These are phyloP conservation scores for Priceomyces fermenticarens DNA, from an alignment of 805 yeast species.

Conservation along the genomic window DNA sequence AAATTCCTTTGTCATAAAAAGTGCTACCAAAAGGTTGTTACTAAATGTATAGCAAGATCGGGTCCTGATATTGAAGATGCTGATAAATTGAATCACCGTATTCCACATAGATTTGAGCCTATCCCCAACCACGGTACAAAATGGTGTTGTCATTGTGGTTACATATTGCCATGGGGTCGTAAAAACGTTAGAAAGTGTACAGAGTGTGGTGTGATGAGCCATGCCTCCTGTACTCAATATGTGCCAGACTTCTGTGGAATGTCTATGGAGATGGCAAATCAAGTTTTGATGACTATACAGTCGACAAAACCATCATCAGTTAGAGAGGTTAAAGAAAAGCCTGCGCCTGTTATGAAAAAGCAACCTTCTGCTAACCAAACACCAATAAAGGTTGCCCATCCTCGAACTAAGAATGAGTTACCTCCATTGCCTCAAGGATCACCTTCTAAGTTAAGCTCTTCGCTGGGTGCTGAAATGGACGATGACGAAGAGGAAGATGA, in stretches of 20 bases:
- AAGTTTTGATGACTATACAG: constrained; percentile 79
- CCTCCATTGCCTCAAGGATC: constrained; percentile 1
- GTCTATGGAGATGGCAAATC: constrained; percentile 95
- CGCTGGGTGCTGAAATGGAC: not conserved
- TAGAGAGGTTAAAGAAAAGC: constrained; percentile 6
- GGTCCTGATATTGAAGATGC: constrained; percentile 72
- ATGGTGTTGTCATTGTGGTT: constrained; percentile 99
- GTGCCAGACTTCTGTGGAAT: constrained; percentile 99
- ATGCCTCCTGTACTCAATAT: constrained; percentile 84
- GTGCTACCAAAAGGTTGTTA: constrained; percentile 76
- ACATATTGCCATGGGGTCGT: constrained; percentile 90
- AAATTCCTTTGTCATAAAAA: constrained; percentile 76
- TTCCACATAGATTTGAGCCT: constrained; percentile 96
- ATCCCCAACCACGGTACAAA: constrained; percentile 90
- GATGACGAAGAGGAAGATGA: constrained; percentile 8
- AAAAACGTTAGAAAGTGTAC: constrained; percentile 90
- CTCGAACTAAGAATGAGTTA: constrained; percentile 1
- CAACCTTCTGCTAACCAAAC: not conserved
- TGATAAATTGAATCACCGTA: constrained; percentile 86
- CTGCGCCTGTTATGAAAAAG: constrained; percentile 1
- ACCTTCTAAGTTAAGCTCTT: constrained; percentile 1
- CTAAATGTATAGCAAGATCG: constrained; percentile 78
- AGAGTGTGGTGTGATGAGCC: constrained; percentile 94
- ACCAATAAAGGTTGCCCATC: constrained; percentile 3
- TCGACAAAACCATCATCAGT: constrained; percentile 45